Base-by-base conservation (phyloP, 2,329 filamentous ascomycete species). In the Chaetomium strumarium region DNA sequence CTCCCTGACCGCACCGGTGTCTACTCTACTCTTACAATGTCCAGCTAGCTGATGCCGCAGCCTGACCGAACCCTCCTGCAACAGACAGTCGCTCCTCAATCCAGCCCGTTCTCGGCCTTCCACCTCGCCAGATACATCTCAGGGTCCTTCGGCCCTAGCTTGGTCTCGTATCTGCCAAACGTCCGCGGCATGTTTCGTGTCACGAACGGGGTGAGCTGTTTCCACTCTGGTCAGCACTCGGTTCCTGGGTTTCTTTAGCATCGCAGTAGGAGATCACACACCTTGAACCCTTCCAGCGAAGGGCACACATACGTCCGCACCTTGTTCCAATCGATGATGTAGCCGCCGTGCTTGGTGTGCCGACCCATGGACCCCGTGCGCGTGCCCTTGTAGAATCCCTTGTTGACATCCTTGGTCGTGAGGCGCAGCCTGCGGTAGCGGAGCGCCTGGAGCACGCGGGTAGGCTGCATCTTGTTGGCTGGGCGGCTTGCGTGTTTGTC, bases 361-460 rank as follows among this genome's bases (percentile, higher is more conserved):
- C 76, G 73, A 69, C 93, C 93, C 83, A 95, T 90, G 39, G 87
- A 83, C 1, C 93, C 93, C 1, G 90, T 86, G 43, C 91, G 80
- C 64, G 87, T 96, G 67, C 93, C 93, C 78, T 97, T 97, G 83
- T 99, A 99, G 81, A 85, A 99, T 62, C 91, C 92, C 67, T 90
- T 89, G 69, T 86, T 88, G 68, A 92, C 85, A 71, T 93, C 85
- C 74, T 99, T 99, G 61, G 92, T 95, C 12, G 89, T 96, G 65
- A 99, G 81, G 49, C 80, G 78, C 54, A 91, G 76, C 66, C 92
- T 90, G 70, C 84, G 81, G 64, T 90, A 80, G 49, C 55, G 55
- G 53, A 81, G 79, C 67, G 83, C 74, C 62, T 79, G 78, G 64
- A 95, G 83, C 58, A 74, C 68, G 64, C 80, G 76, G 14, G 87